These are phyloP conservation scores for Rhodofomes roseus DNA, from an alignment of 1,284 basidiomycete species.

Conservation along the genomic window DNA sequence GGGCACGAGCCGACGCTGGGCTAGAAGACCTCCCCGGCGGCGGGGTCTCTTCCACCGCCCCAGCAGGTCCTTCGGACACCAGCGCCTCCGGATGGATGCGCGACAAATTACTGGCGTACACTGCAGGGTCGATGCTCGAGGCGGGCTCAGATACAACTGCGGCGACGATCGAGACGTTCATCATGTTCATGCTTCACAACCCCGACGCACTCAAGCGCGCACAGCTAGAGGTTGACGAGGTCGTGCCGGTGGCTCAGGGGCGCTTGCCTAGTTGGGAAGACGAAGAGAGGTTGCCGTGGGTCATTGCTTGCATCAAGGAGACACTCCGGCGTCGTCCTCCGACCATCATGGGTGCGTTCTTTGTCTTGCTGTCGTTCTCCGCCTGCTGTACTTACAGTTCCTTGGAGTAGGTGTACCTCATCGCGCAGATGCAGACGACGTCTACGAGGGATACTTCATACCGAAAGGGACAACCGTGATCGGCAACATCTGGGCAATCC, in stretches of 20 bases:
- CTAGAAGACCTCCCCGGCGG: slow-evolving; percentile 22
- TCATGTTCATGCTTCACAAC: slow-evolving; percentile 28
- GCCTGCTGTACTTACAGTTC: no score
- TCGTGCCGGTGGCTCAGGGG: slow-evolving; percentile 20
- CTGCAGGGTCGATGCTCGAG: slow-evolving; percentile 17
- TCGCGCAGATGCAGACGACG: slow-evolving; percentile 12
- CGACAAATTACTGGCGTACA: slow-evolving; percentile 28
- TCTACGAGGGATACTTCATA: slow-evolving; percentile 23
- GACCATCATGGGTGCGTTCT: slow-evolving; percentile 20
- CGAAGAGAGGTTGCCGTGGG: slow-evolving; percentile 23
- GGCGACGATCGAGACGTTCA: slow-evolving; percentile 22
- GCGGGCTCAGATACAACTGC: slow-evolving; percentile 29
- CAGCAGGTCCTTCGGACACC: background rate
- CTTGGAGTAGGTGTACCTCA: slow-evolving; percentile 16
- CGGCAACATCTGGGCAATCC: slow-evolving; percentile 16
- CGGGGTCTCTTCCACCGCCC: slow-evolving; percentile 20
- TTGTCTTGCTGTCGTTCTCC: no score
- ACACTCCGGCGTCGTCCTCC: slow-evolving; percentile 22
- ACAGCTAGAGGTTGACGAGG: slow-evolving; percentile 33
- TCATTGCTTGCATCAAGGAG: slow-evolving; percentile 30
- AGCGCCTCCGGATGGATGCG: slow-evolving; percentile 20
- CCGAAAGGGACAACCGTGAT: slow-evolving; percentile 21
- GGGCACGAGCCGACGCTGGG: slow-evolving; percentile 22
- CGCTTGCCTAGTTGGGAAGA: slow-evolving; percentile 29
- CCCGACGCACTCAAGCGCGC: slow-evolving; percentile 31